A percentile compares a stretch with the other conserved stretches of the same genome.
These are phyloP conservation scores for Globisporangium cystogenes DNA, from an alignment of 352 stramenopile species.

Conservation along the genomic window DNA sequence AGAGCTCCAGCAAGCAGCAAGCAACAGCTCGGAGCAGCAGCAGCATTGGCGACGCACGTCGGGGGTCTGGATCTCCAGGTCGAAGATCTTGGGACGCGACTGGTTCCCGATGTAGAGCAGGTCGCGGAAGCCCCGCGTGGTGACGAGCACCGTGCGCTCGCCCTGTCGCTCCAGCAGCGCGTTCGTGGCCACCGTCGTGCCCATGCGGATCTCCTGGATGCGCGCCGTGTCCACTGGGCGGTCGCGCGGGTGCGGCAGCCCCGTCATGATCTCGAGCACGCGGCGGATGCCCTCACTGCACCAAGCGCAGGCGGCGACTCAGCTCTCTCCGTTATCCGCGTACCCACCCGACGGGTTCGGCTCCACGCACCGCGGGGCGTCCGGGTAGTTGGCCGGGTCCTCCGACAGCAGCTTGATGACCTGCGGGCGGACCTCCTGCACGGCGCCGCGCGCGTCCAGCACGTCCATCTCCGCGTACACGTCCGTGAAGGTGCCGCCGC, in stretches of 20 bases:
- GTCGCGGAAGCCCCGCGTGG: conserved; percentile 95
- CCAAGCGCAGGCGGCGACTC: not conserved
- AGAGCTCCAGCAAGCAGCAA: too few species aligned
- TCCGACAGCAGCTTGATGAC: conserved; percentile 98
- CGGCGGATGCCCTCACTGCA: conserved; percentile 90
- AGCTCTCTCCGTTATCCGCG: too few species aligned
- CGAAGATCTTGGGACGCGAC: conserved; percentile 96
- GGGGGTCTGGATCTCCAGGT: conserved; percentile 91
- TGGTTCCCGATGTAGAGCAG: conserved; percentile 98
- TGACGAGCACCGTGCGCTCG: conserved; percentile 93
- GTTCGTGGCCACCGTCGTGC: conserved; percentile 97
- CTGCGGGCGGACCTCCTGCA: conserved; percentile 48
- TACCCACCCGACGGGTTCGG: too few species aligned
- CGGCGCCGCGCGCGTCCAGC: conserved; percentile 36
- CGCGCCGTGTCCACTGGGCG: conserved; percentile 79
- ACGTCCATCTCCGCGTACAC: conserved; percentile 94
- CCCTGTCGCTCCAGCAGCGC: conserved; percentile 96
- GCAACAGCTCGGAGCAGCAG: too few species aligned
- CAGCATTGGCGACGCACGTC: conserved; percentile 34
- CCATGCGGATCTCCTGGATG: conserved; percentile 98
- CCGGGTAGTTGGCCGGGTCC: conserved; percentile 96
- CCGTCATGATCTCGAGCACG: conserved; percentile 93
- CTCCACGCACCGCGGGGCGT: conserved; percentile 91
- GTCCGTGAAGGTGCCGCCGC: conserved; percentile 97
- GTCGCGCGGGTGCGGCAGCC: conserved; percentile 77